phyloP scores from a whole-genome alignment of 2,329 filamentous ascomycete species.

The Penicillium palitans region DNA sequence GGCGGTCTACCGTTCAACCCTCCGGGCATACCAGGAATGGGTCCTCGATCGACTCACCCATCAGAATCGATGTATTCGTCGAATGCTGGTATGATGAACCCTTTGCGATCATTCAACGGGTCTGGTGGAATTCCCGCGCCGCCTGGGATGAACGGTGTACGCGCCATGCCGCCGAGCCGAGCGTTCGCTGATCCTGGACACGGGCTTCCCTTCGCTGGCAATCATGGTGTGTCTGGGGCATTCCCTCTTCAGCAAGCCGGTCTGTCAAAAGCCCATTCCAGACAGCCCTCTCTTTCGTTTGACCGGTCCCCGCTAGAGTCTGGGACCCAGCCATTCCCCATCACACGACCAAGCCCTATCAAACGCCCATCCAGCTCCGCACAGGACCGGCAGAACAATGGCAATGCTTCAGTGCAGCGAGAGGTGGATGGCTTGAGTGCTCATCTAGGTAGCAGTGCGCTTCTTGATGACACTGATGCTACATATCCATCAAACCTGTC shows the following conservation, averaged over 20 bases:
- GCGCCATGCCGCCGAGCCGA: conserved; percentile 59
- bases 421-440: conserved; percentile 72
- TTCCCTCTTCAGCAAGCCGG: conserved; percentile 40
- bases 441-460: conserved; percentile 85
- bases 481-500: conserved; percentile 55
- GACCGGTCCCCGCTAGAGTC: conserved; percentile 61
- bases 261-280: conserved; percentile 62
- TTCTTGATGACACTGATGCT: conserved; percentile 74
- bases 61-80: conserved; percentile 58
- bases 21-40: conserved; percentile 55
- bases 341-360: conserved; percentile 81
- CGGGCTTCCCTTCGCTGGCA: conserved; percentile 43
- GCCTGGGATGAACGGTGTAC: conserved; percentile 62
- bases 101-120: conserved; percentile 55
- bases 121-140: conserved; percentile 56
- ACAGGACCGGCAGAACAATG: conserved; percentile 47
- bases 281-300: conserved; percentile 70
- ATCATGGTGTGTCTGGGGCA: conserved; percentile 45
- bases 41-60: conserved; percentile 52
- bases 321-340: conserved; percentile 65
- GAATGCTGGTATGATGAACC: conserved; percentile 53
- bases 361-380: conserved; percentile 77
- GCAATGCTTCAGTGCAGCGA: conserved; percentile 46
- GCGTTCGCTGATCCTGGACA: conserved; percentile 52
- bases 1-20: conserved; percentile 56